Conservation (phyloP, 179 eudicot species). For the Actinidia arguta region DNA sequence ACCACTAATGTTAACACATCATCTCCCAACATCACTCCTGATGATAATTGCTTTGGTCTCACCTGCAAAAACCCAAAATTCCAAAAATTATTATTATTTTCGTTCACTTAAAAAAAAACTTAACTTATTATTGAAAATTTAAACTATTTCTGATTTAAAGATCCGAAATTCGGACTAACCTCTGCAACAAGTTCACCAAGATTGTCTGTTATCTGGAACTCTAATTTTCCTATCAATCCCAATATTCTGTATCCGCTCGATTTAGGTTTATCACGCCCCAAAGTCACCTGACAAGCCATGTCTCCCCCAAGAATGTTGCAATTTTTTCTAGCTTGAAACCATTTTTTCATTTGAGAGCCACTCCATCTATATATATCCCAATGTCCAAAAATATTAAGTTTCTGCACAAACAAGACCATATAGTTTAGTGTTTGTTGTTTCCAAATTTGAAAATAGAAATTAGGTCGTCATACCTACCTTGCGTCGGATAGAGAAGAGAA, state of each 20-base stretch:
- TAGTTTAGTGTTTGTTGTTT: neutral
- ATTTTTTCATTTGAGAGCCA: constrained; percentile 17
- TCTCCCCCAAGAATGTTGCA: constrained; percentile 20
- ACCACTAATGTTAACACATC: constrained; percentile 42
- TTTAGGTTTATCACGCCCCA: constrained; percentile 24
- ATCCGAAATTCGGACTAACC: constrained; percentile 21
- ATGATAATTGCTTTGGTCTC: constrained; percentile 37
- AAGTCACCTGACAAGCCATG: constrained; percentile 20
- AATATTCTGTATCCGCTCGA: constrained; percentile 24
- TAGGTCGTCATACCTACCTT: constrained; percentile 34
- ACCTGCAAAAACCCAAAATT: constrained; percentile 31
- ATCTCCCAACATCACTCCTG: constrained; percentile 39
- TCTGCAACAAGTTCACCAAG: constrained; percentile 35
- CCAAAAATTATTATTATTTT: too few relatives aligned
- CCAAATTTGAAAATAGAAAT: too few relatives aligned
- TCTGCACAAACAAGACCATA: constrained; percentile 31
- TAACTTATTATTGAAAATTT: neutral
- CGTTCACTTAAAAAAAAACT: neutral
- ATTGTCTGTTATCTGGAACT: constrained; percentile 32
- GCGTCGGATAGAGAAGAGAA: constrained; percentile 43
- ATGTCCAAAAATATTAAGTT: constrained; percentile 24
- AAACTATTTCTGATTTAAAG: neutral
- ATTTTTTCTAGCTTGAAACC: constrained; percentile 38
- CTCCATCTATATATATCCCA: constrained; percentile 51
- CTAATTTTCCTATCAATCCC: constrained; percentile 29